Evolutionary conservation across 2,329 filamentous ascomycete genomes (phyloP), one percentile per base, ranked within the genome.

Genomic region (Trichoderma lentiforme): DNA sequence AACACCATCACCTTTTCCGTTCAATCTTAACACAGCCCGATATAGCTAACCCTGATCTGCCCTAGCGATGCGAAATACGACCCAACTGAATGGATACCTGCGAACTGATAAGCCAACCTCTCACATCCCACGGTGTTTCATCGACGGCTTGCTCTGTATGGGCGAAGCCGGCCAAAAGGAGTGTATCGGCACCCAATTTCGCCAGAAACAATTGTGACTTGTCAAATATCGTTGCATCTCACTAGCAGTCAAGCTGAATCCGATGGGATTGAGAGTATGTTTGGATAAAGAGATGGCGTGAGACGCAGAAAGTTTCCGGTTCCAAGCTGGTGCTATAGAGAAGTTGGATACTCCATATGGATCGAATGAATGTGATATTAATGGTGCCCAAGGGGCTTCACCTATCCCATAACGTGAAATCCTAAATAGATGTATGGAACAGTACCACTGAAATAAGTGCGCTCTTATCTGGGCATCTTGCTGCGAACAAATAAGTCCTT

Each of bases 171-270:
- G n/a, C n/a, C 3, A 4, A 21, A 51, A 51, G n/a, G n/a, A 51
- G 9, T 6, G 4, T 11, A 21, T 51, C 9, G 9, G 8, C 9
- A 51, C 1, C 39, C 3, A 21, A 1, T 12, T 21, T 3, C n/a
- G 3, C n/a, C 1, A 51, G 43, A 21, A 0, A 12, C 1, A 21
- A 1, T 1, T 11, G 7, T 21, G 8, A 21, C 0, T 51, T 21
- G 9, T 51, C 43, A 21, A 2, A 51, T 51, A 21, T 21, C 4
- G 4, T 21, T 21, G 4, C n/a, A 6, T 21, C 8, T 2, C 7
- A 6, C 9, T 0, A 51, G 7, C 5, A 9, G 43, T 21, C n/a
- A 9, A 51, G 9, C 43, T 21, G 43, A 6, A 51, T 21, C 11
- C 11, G 43, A 51, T 12, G 11, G 4, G 9, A 21, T 0, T 21